Percentiles rank a stretch among this genome's conserved stretches.
These are phyloP conservation scores for Penicillium sclerotiorum DNA, from an alignment of 2,329 filamentous ascomycete species.

Conservation along the genomic window DNA sequence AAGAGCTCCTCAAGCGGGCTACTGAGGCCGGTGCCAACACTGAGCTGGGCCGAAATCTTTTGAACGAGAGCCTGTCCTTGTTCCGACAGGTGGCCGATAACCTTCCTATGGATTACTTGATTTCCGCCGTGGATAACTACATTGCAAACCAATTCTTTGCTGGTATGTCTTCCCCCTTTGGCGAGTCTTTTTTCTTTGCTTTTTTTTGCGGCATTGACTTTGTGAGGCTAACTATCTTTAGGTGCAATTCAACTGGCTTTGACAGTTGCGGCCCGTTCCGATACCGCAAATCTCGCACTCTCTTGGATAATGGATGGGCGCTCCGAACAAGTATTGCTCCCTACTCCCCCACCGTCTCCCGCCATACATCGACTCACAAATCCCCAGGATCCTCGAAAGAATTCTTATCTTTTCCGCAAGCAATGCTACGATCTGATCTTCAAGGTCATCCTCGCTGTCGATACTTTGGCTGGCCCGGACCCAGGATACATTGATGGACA, in stretches of 20 bases:
- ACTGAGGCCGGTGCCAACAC: slow-evolving; percentile 75
- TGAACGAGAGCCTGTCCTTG: slow-evolving; percentile 85
- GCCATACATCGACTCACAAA: slow-evolving; percentile 15
- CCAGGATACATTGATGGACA: slow-evolving; percentile 78
- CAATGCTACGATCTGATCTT: slow-evolving; percentile 87
- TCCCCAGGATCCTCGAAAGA: slow-evolving; percentile 64
- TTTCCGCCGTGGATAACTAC: slow-evolving; percentile 77
- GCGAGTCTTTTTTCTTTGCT: not conserved
- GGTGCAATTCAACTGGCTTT: slow-evolving; percentile 85
- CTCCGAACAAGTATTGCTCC: slow-evolving; percentile 56
- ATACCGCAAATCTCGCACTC: slow-evolving; percentile 82
- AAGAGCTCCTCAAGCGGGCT: slow-evolving; percentile 89
- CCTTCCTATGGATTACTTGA: slow-evolving; percentile 77
- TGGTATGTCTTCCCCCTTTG: slow-evolving; percentile 45
- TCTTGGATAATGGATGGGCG: slow-evolving; percentile 85
- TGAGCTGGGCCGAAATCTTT: slow-evolving; percentile 73
- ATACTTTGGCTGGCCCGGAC: slow-evolving; percentile 67
- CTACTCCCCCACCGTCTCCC: not conserved
- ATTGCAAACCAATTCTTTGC: slow-evolving; percentile 84
- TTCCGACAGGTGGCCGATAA: slow-evolving; percentile 87
- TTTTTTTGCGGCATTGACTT: not conserved
- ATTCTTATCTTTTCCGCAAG: slow-evolving; percentile 70
- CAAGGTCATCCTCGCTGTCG: slow-evolving; percentile 75
- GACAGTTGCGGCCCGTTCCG: slow-evolving; percentile 77
- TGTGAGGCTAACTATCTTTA: slow-evolving; percentile 17